Evolutionary conservation across 2,329 filamentous ascomycete species (phyloP).

Genomic region (Cladosporium sp.): DNA sequence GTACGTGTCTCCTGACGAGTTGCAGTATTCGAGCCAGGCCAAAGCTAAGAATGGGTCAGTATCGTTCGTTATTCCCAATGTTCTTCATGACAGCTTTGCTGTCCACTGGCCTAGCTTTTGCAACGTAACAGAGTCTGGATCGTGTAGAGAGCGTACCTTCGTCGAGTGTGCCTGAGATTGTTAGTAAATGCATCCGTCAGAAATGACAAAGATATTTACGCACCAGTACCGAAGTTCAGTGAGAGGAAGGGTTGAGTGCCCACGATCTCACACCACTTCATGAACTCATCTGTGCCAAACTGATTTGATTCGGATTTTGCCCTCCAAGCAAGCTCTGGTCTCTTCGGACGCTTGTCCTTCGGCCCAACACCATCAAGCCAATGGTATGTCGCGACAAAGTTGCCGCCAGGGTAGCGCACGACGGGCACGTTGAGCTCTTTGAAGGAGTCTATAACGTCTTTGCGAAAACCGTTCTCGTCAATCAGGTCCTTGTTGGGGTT

Average conservation of each 20-base stretch:
- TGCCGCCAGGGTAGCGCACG: constrained; percentile 76
- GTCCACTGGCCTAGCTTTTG: background rate
- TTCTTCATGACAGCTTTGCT: background rate
- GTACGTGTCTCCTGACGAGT: constrained; percentile 70
- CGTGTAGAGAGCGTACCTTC: constrained; percentile 42
- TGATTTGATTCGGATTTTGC: constrained; percentile 66
- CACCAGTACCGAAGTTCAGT: constrained; percentile 75
- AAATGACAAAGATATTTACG: background rate
- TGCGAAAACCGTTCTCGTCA: constrained; percentile 71
- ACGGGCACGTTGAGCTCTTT: constrained; percentile 72
- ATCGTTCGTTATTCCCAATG: background rate
- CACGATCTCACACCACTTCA: constrained; percentile 71
- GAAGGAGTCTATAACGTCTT: constrained; percentile 70
- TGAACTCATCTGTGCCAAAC: constrained; percentile 83
- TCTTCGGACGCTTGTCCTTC: constrained; percentile 58
- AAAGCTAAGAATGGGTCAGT: constrained; percentile 44
- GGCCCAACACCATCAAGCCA: constrained; percentile 80
- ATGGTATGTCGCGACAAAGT: constrained; percentile 81
- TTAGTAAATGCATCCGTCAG: constrained; percentile 10
- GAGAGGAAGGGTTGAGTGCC: constrained; percentile 74
- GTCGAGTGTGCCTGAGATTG: constrained; percentile 39
- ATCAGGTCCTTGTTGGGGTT: constrained; percentile 58
- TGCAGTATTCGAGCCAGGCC: constrained; percentile 84
- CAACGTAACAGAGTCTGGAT: no score
- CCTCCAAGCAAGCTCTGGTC: constrained; percentile 75